These are phyloP conservation scores for Mycena chlorophos DNA, from an alignment of 768 basidiomycete genomes.

Conservation along the genomic window DNA sequence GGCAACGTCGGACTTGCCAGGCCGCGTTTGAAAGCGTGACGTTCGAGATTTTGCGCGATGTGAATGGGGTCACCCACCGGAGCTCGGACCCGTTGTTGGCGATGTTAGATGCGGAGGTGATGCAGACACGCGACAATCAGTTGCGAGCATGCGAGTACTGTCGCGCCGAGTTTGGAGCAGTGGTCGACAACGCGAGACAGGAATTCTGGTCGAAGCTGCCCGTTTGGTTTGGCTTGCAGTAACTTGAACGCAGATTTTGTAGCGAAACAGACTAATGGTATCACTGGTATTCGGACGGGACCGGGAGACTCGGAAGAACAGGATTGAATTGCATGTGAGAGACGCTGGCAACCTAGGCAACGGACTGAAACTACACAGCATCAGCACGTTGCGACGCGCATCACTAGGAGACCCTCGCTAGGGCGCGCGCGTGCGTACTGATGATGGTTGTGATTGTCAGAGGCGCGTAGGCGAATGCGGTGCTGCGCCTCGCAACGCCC, in stretches of 20 bases:
- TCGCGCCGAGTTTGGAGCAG: slow-evolving; percentile 58
- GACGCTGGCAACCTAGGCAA: background rate
- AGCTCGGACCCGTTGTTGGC: slow-evolving; percentile 72
- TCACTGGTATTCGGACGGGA: slow-evolving; percentile 5
- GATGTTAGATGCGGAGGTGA: slow-evolving; percentile 63
- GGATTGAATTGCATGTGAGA: background rate
- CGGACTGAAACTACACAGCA: background rate
- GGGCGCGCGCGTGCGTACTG: background rate
- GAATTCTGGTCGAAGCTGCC: slow-evolving; percentile 69
- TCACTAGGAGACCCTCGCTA: slow-evolving; percentile 1
- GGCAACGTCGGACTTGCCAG: slow-evolving; percentile 58
- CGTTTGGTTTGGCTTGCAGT: slow-evolving; percentile 61
- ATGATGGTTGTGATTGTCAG: slow-evolving; percentile 1
- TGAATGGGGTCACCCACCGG: slow-evolving; percentile 67
- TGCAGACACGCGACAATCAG: slow-evolving; percentile 60
- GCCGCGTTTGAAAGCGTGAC: slow-evolving; percentile 73
- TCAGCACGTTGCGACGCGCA: background rate
- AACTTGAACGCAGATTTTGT: no score
- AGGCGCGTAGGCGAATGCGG: background rate
- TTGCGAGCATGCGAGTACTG: slow-evolving; percentile 67
- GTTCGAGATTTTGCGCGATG: slow-evolving; percentile 72
- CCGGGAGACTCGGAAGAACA: background rate
- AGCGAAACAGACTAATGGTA: no score
- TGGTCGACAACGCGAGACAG: slow-evolving; percentile 58
- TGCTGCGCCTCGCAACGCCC: background rate